A percentile compares a stretch with the other conserved stretches of the same genome.
phyloP scores from a whole-genome alignment of 768 basidiomycete genomes.

The Floccularia luteovirens region DNA sequence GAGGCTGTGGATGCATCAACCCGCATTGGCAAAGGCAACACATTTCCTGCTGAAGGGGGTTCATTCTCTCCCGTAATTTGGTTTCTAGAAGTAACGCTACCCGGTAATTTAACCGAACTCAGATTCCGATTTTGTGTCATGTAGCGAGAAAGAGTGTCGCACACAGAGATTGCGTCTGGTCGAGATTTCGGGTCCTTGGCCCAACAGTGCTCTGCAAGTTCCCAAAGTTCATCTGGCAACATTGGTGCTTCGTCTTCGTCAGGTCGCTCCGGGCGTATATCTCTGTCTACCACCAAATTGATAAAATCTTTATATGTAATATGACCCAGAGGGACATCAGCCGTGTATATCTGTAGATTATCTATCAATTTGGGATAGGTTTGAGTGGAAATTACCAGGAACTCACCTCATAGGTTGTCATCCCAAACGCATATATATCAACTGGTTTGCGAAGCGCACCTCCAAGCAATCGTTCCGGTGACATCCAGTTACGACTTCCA shows the following conservation, averaged over 20 bases:
- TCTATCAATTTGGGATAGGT: background rate
- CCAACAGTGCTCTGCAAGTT: slow-evolving; percentile 6
- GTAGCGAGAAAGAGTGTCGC: background rate
- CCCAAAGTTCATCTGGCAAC: slow-evolving; percentile 7
- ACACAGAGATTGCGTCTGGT: background rate
- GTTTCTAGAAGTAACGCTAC: too few relatives aligned
- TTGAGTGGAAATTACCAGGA: slow-evolving; percentile 18
- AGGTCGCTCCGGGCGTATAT: slow-evolving; percentile 4
- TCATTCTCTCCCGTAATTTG: too few relatives aligned
- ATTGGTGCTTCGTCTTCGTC: slow-evolving; percentile 1
- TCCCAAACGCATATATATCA: slow-evolving; percentile 21
- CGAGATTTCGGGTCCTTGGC: slow-evolving; percentile 1
- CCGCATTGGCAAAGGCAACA: too few relatives aligned
- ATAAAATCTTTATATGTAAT: background rate
- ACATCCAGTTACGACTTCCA: slow-evolving; percentile 36
- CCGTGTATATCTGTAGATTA: background rate
- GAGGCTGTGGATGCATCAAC: too few relatives aligned
- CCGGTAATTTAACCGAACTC: too few relatives aligned
- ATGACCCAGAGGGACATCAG: background rate
- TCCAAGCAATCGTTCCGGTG: slow-evolving; percentile 27
- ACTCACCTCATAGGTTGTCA: slow-evolving; percentile 41
- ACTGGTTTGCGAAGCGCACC: slow-evolving; percentile 25
- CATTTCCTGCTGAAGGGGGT: too few relatives aligned
- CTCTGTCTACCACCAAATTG: slow-evolving; percentile 1
- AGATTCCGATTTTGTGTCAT: too few relatives aligned